Conservation (phyloP, 345 rosid genomes). For the Noccaea bulbosa region DNA sequence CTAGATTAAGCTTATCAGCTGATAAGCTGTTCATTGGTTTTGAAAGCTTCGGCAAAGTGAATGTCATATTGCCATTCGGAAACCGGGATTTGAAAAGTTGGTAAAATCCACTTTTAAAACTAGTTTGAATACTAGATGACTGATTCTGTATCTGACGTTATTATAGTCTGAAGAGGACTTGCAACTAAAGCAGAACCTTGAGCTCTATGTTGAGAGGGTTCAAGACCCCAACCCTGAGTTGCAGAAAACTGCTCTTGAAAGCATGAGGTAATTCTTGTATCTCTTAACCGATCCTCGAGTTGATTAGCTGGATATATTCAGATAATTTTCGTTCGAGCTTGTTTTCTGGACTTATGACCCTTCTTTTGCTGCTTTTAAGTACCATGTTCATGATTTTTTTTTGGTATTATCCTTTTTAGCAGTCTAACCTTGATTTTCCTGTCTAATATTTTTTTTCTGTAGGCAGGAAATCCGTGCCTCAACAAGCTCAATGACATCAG, state of each 20-base stretch:
- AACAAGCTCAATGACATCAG: slow-evolving; percentile 98
- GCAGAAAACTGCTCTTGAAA: slow-evolving; percentile 91
- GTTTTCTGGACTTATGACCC: not conserved
- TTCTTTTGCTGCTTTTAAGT: slow-evolving; percentile 18
- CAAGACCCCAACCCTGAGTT: slow-evolving; percentile 86
- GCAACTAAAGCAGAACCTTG: slow-evolving; percentile 88
- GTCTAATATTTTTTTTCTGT: slow-evolving; percentile 13
- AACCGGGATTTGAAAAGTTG: not conserved
- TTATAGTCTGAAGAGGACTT: slow-evolving; percentile 93
- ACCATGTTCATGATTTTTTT: not conserved
- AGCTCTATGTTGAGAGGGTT: slow-evolving; percentile 91
- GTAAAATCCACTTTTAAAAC: too few species aligned
- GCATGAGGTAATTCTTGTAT: slow-evolving; percentile 73
- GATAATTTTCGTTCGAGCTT: not conserved
- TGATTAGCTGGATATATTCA: slow-evolving; percentile 2
- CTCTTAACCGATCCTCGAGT: not conserved
- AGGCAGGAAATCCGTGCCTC: slow-evolving; percentile 94
- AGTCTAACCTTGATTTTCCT: slow-evolving; percentile 14
- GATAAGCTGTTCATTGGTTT: not conserved
- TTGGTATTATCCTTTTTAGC: not conserved
- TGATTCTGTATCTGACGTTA: slow-evolving; percentile 13
- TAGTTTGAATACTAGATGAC: slow-evolving; percentile 7
- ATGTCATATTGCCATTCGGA: slow-evolving; percentile 8
- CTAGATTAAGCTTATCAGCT: slow-evolving; percentile 18
- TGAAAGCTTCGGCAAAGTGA: slow-evolving; percentile 6